A percentile compares a stretch with the other conserved stretches of the same genome.
These are phyloP conservation scores for Scheffersomyces parashehatae DNA, from an alignment of 1,139 yeast genomes.

Conservation along the genomic window DNA sequence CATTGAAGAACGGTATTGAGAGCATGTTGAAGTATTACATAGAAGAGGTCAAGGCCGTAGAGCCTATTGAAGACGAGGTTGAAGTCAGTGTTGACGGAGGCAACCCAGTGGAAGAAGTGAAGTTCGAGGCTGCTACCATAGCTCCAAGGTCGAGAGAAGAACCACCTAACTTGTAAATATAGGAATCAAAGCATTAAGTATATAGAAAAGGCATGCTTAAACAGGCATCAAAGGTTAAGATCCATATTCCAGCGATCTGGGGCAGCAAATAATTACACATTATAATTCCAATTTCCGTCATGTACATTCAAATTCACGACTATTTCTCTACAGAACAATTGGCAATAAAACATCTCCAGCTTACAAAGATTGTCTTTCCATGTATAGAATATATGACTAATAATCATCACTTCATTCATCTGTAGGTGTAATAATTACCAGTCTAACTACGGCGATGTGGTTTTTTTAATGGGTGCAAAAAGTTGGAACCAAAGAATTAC, in stretches of 20 bases:
- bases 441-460: no score
- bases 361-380: no score
- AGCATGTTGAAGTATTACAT: constrained; percentile 80
- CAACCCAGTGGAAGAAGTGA: constrained; percentile 19
- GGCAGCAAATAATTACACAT: no score
- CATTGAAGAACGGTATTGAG: constrained; percentile 78
- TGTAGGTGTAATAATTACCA: no score
- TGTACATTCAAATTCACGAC: no score
- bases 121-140: constrained; percentile 21
- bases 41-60: constrained; percentile 72
- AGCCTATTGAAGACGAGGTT: constrained; percentile 50
- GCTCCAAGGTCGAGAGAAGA: constrained; percentile 36
- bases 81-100: constrained; percentile 40
- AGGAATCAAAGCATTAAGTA: constrained; percentile 4
- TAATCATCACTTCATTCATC: no score
- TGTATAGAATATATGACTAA: no score
- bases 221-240: constrained; percentile 7
- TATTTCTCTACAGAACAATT: no score
- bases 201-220: constrained; percentile 4
- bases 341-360: no score
- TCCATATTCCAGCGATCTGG: neutral
- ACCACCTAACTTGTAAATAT: constrained; percentile 39
- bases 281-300: no score
- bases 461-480: no score
- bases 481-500: no score